phyloP scores from a whole-genome alignment of 257 asterid species.

The Solanum pinnatisectum region DNA sequence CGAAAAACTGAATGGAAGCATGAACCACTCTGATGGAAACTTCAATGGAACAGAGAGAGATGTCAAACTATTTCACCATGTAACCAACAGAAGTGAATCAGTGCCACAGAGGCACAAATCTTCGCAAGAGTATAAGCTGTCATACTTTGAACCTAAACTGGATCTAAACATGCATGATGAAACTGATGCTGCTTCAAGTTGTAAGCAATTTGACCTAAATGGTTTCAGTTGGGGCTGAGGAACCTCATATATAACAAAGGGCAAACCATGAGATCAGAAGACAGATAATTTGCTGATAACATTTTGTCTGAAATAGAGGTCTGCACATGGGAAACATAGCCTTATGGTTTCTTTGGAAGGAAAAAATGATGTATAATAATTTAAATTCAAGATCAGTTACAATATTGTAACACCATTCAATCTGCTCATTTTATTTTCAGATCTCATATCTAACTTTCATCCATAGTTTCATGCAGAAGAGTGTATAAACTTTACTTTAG shows the following conservation, averaged over 20 bases:
- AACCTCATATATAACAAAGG: background rate
- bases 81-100: constrained; percentile 8
- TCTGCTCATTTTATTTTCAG: background rate
- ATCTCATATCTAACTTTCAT: background rate
- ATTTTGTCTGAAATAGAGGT: background rate
- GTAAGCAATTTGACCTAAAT: constrained; percentile 67
- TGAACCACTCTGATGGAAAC: constrained; percentile 5
- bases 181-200: constrained; percentile 41
- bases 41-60: constrained; percentile 25
- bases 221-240: constrained; percentile 58
- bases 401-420: background rate
- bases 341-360: background rate
- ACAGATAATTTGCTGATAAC: background rate
- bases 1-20: constrained; percentile 30
- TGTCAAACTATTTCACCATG: constrained; percentile 8
- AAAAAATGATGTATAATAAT: background rate
- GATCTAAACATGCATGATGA: constrained; percentile 64
- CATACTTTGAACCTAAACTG: constrained; percentile 45
- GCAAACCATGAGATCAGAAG: background rate
- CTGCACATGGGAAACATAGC: background rate
- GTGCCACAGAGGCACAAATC: constrained; percentile 31
- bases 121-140: constrained; percentile 25
- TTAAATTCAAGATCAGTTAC: background rate
- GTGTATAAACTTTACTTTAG: background rate
- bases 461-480: background rate